These are phyloP conservation scores for Sporodiniella umbellata DNA, from an alignment of 371 early-diverging fungal genomes.

Conservation along the genomic window DNA sequence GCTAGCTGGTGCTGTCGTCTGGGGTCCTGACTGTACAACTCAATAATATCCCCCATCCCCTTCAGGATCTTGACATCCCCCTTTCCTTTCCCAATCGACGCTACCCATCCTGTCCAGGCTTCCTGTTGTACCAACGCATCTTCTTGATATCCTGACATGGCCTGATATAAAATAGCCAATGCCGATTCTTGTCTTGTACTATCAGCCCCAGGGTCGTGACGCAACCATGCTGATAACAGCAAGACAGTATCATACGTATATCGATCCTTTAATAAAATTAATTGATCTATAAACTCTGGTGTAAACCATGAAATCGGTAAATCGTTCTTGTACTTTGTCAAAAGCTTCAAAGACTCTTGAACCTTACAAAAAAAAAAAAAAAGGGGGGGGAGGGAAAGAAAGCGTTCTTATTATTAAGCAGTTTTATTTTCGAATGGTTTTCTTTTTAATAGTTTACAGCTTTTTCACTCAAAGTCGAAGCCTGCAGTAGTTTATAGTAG, in stretches of 20 bases:
- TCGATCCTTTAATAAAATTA: conserved; percentile 13
- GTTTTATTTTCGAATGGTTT: neutral
- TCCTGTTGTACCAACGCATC: conserved; percentile 17
- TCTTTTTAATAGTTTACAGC: conserved; percentile 10
- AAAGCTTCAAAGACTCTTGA: conserved; percentile 20
- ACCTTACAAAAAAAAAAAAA: conserved; percentile 18
- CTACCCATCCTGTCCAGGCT: conserved; percentile 38
- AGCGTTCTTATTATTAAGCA: too few relatives aligned
- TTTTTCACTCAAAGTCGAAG: conserved; percentile 15
- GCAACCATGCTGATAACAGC: conserved; percentile 35
- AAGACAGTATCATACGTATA: conserved; percentile 16
- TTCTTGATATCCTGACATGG: neutral
- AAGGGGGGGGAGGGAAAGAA: too few relatives aligned
- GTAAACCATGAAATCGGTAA: conserved; percentile 49
- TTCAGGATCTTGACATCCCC: conserved; percentile 20
- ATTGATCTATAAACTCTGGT: conserved; percentile 16
- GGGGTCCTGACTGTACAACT: neutral
- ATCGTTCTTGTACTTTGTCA: conserved; percentile 37
- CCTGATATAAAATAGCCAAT: neutral
- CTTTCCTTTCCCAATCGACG: conserved; percentile 21
- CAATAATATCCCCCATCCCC: conserved; percentile 21
- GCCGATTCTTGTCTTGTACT: neutral
- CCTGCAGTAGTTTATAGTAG: conserved; percentile 32
- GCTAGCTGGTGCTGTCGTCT: conserved; percentile 4
- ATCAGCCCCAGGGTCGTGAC: conserved; percentile 12